A percentile compares a stretch with the other conserved stretches of the same genome.
phyloP scores from a whole-genome alignment of 2,329 filamentous ascomycete genomes.

The Dactylellina leptospora region DNA sequence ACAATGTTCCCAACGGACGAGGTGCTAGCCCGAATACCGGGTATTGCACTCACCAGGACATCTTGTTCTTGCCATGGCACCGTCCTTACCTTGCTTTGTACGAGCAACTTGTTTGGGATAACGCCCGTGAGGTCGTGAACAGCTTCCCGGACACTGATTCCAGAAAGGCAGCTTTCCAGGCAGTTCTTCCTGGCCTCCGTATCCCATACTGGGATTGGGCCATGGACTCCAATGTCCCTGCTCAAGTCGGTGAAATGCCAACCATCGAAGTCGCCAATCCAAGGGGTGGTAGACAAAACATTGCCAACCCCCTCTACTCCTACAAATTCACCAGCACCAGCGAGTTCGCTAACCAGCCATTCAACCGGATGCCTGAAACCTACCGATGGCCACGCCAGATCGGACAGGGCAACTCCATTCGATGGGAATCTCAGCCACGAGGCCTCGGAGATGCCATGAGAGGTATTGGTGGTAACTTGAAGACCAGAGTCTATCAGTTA shows the following conservation, averaged over 20 bases:
- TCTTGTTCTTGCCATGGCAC: conserved; percentile 78
- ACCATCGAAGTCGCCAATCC: conserved; percentile 64
- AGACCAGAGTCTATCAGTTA: conserved; percentile 62
- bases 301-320: conserved; percentile 70
- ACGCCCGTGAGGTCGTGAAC: conserved; percentile 60
- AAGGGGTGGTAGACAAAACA: conserved; percentile 67
- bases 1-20: background rate
- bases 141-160: conserved; percentile 62
- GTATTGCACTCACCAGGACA: conserved; percentile 23
- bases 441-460: conserved; percentile 12
- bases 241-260: conserved; percentile 38
- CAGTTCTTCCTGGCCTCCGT: conserved; percentile 55
- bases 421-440: conserved; percentile 1
- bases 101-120: conserved; percentile 59
- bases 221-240: conserved; percentile 60
- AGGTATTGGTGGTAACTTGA: conserved; percentile 20
- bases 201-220: conserved; percentile 66
- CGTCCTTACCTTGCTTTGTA: conserved; percentile 74
- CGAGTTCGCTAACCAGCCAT: conserved; percentile 24
- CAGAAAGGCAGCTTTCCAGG: conserved; percentile 60
- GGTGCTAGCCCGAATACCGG: conserved; percentile 20
- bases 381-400: conserved; percentile 15
- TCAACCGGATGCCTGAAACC: conserved; percentile 17
- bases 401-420: background rate
- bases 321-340: conserved; percentile 66